Evolutionary conservation across 768 basidiomycete species (phyloP), one percentile per base, ranked within the genome.

Genomic region (Kwoniella bestiolae): DNA sequence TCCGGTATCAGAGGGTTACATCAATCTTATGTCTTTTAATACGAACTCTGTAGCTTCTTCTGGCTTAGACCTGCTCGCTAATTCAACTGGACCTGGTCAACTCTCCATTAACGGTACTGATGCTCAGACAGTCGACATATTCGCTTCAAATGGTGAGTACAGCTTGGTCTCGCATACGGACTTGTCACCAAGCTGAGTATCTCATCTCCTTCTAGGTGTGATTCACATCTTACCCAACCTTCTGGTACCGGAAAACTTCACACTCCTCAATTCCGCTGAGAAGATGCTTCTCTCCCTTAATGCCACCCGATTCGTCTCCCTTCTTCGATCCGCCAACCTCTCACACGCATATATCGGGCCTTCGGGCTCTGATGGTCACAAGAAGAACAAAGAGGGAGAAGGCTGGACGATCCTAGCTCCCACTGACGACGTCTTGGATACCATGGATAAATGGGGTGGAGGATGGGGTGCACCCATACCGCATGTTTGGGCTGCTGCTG

Each of bases 241-340:
- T 25, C 86, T 99, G 14, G 80, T 94, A 11, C 91, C 92, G 6
- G 84, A 86, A 2, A 88, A 87, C 16, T 85, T 90, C 49, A 86
- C 95, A 25, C 84, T 87, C 65, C 82, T 94, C 47, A 98, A 94
- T 3, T 90, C 94, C 18, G 75, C 76, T 18, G 96, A 98, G 83
- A 98, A 98, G 81, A 92, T 90, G 70, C 89, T 99, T 18, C 86
- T 98, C 9, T 88, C 91, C 3, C 85, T 97, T 66, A 92, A 96
- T 77, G 96, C 94, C 82, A 90, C 91, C 1, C 85, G 86, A 31
- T 98, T 98, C 79, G 91, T 98, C 57, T 89, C 90, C 5, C 84
- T 97, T 25, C 83, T 99, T 28, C 92, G 91, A 69, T 90, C 91
- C 3, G 91, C 91, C 31, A 84, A 90, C 67, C 86, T 99, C 0